Base-by-base conservation (phyloP, 2,329 filamentous ascomycete species). In the Ploettnerulaceae sp. region DNA sequence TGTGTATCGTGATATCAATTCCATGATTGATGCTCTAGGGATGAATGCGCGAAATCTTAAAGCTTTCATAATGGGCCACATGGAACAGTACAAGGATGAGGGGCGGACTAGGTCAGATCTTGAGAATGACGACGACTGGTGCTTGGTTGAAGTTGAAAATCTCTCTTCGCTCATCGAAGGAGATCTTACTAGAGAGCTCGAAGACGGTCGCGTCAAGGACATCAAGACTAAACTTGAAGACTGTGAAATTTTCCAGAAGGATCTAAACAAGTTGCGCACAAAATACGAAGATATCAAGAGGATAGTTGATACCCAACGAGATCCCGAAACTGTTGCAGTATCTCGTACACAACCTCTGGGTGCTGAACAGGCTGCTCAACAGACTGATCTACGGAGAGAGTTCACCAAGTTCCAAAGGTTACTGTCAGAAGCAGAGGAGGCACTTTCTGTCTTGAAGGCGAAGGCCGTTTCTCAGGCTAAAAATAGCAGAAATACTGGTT, bases 21-120 rank as follows among this genome's bases (percentile, higher is more conserved):
- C 86, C 9, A 98, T 97, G 93, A 82, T 98, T 33, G 89, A 96
- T 59, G 91, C 87, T 0, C 71, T 97, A 31, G 91, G 91, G 7
- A 76, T 96, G 39, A 97, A 97, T 62, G 81, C 86, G 5, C 77
- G 91, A 28, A 72, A 74, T 37, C 42, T 68, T 22, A 57, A 61
- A 37, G 71, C 71, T 8, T 84, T 83, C 54, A 73, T 90, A 33
- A 73, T 77, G 45, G 87, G 84, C 6, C 86, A 94, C 56, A 72
- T 72, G 8, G 70, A 80, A 39, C 67, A 72, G 32, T 66, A 71
- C 39, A 71, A 75, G 41, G 69, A 78, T 26, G 67, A 69, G 7
- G 75, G 73, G 17, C 75, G 85, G 24, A 75, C 71, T 6, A 76
- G 77, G 51, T 72, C 83, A 39, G 83, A 95, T 52, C 72, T 96